These are phyloP conservation scores for Erucastrum elatum DNA, from an alignment of 345 rosid genomes.

Conservation along the genomic window DNA sequence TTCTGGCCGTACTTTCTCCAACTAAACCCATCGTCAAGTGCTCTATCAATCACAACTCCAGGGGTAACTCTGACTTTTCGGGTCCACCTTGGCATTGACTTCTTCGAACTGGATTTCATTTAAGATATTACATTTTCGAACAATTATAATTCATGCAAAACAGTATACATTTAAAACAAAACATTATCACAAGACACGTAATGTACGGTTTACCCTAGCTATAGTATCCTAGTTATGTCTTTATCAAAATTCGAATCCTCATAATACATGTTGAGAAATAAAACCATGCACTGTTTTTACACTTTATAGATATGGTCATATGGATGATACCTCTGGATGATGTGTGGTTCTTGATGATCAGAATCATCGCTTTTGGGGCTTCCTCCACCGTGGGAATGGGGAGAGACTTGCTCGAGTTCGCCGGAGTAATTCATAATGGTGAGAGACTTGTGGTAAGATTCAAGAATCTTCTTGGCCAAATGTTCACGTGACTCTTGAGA, in stretches of 20 bases:
- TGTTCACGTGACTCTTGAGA: conserved; percentile 48
- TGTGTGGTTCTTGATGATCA: conserved; percentile 48
- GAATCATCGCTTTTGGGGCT: conserved; percentile 75
- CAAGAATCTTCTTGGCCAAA: conserved; percentile 51
- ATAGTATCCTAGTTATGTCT: background rate
- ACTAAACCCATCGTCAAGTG: conserved; percentile 79
- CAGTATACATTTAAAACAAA: background rate
- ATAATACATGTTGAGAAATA: background rate
- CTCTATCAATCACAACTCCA: conserved; percentile 52
- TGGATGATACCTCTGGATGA: conserved; percentile 38
- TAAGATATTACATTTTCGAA: conserved; percentile 10
- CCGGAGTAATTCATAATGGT: conserved; percentile 47
- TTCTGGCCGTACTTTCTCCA: conserved; percentile 99
- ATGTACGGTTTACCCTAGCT: background rate
- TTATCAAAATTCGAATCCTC: background rate
- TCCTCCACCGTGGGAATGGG: conserved; percentile 44
- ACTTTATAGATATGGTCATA: conserved; percentile 33
- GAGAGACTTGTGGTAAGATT: conserved; percentile 63
- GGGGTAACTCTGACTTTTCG: conserved; percentile 53
- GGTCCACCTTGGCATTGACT: conserved; percentile 56
- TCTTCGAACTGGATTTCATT: conserved; percentile 43
- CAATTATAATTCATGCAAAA: background rate
- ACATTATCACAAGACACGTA: background rate
- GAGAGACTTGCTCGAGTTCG: conserved; percentile 38
- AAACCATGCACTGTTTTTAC: conserved; percentile 18